Percentiles rank a stretch among this genome's conserved stretches.
Conservation (phyloP, 148 eudicot genomes). For the Rhododendron ovatum region DNA sequence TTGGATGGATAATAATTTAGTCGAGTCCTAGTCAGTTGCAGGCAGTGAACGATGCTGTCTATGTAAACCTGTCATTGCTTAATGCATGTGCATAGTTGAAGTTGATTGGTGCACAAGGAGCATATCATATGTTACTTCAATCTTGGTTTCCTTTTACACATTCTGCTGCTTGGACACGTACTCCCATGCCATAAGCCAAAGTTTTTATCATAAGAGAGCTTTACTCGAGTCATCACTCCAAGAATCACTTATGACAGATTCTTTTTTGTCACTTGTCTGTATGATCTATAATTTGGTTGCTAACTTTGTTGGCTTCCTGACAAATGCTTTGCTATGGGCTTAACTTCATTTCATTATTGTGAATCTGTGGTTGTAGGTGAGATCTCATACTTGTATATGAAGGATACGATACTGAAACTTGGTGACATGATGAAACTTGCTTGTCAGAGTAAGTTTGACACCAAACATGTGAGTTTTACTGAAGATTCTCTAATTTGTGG, state of each 20-base stretch:
- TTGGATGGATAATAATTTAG: not conserved
- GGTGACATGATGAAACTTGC: slow-evolving; percentile 45
- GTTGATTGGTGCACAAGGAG: not conserved
- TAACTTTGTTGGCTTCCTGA: not conserved
- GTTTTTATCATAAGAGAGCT: not conserved
- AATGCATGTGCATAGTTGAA: not conserved
- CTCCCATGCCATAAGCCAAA: not conserved
- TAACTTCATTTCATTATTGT: not conserved
- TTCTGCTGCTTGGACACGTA: not conserved
- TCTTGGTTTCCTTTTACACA: not conserved
- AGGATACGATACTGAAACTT: slow-evolving; percentile 51
- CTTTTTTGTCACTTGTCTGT: not conserved
- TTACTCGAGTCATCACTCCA: not conserved
- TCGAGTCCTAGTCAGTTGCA: not conserved
- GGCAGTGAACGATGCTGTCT: not conserved
- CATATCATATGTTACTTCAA: not conserved
- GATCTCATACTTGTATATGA: slow-evolving; percentile 43
- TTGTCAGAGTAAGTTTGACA: slow-evolving; percentile 31
- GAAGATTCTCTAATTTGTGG: not conserved
- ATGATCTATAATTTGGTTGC: not conserved
- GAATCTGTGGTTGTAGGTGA: slow-evolving; percentile 39
- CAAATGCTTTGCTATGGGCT: not conserved
- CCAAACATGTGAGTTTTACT: slow-evolving; percentile 46
- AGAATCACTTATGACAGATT: not conserved
- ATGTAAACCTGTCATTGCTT: not conserved